Percentiles rank a stretch among this genome's conserved stretches.
Evolutionary conservation across 257 asterid genomes (phyloP).

Genomic region (Solanum sejunctum): DNA sequence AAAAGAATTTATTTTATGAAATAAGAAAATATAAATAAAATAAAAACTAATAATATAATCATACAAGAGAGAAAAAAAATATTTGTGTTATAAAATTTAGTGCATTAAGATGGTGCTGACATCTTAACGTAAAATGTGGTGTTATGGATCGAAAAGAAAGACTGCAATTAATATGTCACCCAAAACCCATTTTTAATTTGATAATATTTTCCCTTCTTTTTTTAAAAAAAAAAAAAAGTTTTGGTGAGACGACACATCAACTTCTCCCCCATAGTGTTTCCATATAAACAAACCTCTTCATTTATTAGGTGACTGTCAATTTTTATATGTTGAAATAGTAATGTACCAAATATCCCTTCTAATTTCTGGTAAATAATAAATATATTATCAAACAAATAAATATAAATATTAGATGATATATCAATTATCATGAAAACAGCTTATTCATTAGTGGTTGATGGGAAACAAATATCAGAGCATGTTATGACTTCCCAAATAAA

Average conservation of each 20-base stretch:
- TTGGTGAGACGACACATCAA: neutral
- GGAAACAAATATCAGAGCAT: neutral
- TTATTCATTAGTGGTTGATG: neutral
- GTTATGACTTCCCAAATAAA: neutral
- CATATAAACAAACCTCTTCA: neutral
- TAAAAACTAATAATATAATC: no score
- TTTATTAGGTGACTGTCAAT: neutral
- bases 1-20: no score
- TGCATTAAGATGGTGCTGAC: no score
- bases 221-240: neutral
- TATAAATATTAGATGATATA: neutral
- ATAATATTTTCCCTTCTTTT: neutral
- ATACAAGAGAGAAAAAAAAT: no score
- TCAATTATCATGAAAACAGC: neutral
- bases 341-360: neutral
- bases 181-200: neutral
- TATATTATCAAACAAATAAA: neutral
- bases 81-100: no score
- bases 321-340: neutral
- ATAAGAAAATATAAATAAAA: no score
- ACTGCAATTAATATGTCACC: neutral
- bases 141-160: no score
- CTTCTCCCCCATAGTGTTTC: neutral
- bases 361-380: neutral
- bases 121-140: no score